phyloP scores from a whole-genome alignment of 257 asterid genomes.

The Penstemon newberryi region DNA sequence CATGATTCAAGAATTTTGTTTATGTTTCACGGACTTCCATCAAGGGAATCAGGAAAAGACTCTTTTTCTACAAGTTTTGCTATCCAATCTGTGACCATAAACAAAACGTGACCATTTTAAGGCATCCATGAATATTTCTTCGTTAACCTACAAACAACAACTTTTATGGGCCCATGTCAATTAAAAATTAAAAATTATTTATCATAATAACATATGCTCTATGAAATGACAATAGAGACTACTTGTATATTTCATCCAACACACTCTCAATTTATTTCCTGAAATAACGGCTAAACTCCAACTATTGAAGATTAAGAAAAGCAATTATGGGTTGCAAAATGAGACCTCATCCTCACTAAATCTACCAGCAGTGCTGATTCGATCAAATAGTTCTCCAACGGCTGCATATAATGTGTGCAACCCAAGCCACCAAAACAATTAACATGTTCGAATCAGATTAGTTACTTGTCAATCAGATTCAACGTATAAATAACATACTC shows the following conservation, averaged over 20 bases:
- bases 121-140: slow-evolving; percentile 73
- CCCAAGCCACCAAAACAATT: too few species aligned
- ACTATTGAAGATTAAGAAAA: slow-evolving; percentile 58
- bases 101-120: background rate
- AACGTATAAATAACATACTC: too few species aligned
- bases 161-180: slow-evolving; percentile 53
- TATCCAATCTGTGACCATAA: slow-evolving; percentile 48
- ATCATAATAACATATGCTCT: background rate
- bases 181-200: background rate
- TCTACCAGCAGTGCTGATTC: too few species aligned
- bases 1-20: slow-evolving; percentile 56
- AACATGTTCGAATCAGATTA: too few species aligned
- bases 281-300: slow-evolving; percentile 73
- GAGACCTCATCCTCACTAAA: too few species aligned
- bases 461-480: too few species aligned
- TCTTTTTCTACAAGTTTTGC: slow-evolving; percentile 43
- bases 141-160: slow-evolving; percentile 78
- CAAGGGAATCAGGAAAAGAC: slow-evolving; percentile 34
- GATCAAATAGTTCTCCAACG: too few species aligned
- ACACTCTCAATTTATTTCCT: slow-evolving; percentile 50
- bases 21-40: slow-evolving; percentile 49
- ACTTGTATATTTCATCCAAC: slow-evolving; percentile 80
- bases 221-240: slow-evolving; percentile 20
- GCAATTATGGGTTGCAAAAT: too few species aligned
- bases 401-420: too few species aligned